Evolutionary conservation across 495 filamentous ascomycete species (phyloP).

Genomic region (Collariella sp.): DNA sequence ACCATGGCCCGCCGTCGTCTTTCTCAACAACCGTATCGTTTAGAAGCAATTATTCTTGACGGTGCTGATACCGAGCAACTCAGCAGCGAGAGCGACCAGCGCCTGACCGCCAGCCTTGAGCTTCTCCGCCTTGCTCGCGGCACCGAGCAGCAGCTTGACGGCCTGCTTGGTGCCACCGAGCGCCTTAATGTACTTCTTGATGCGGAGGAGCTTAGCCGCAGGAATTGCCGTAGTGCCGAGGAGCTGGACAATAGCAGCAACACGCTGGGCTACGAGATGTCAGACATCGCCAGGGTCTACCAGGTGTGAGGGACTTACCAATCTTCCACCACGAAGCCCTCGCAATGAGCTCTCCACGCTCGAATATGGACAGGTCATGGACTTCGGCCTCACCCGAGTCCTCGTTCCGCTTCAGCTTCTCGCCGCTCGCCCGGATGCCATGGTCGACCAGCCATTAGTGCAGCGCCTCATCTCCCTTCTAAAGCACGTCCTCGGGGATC

Average conservation of each 20-base stretch:
- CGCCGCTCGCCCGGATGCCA: conserved; percentile 2
- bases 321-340: conserved; percentile 11
- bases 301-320: no score
- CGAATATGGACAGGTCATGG: not conserved
- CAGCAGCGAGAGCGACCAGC: conserved; percentile 7
- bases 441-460: conserved; percentile 15
- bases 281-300: no score
- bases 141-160: conserved; percentile 16
- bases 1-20: not conserved
- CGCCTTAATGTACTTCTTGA: conserved; percentile 21
- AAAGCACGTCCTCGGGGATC: conserved; percentile 18
- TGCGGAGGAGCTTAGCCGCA: conserved; percentile 17
- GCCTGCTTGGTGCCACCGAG: conserved; percentile 17
- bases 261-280: conserved; percentile 5
- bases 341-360: not conserved
- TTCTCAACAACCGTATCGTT: not conserved
- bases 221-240: conserved; percentile 13
- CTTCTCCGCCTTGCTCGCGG: conserved; percentile 12
- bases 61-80: conserved; percentile 12
- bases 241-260: conserved; percentile 12
- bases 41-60: conserved; percentile 18
- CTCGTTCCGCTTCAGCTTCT: conserved; percentile 1
- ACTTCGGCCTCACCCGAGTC: not conserved
- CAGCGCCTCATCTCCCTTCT: conserved; percentile 13
- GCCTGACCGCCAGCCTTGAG: conserved; percentile 14